These are phyloP conservation scores for Penicillium waksmanii DNA, from an alignment of 495 filamentous ascomycete species.

Conservation along the genomic window DNA sequence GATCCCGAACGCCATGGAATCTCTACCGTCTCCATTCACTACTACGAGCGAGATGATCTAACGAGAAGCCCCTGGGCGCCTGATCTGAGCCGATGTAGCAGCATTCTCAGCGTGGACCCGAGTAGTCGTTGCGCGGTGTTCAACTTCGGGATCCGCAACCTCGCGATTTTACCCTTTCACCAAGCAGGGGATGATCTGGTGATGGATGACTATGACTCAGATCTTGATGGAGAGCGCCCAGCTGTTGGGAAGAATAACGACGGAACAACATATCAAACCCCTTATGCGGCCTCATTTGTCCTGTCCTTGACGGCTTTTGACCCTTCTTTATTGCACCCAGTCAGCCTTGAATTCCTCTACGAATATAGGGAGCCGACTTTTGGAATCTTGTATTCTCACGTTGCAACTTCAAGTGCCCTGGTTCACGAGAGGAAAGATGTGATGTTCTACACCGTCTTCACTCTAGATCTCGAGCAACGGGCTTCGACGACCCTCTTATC, in stretches of 20 bases:
- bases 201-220: constrained; percentile 86
- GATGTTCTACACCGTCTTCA: constrained; percentile 89
- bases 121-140: constrained; percentile 89
- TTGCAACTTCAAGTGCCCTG: constrained; percentile 70
- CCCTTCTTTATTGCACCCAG: constrained; percentile 79
- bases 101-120: constrained; percentile 84
- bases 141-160: constrained; percentile 84
- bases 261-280: constrained; percentile 63
- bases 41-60: constrained; percentile 93
- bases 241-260: constrained; percentile 50
- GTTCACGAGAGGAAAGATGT: constrained; percentile 79
- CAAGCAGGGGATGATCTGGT: constrained; percentile 84
- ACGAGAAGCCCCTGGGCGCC: constrained; percentile 74
- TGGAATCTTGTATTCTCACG: constrained; percentile 82
- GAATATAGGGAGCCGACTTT: constrained; percentile 98
- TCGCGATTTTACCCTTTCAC: constrained; percentile 93
- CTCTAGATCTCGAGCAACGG: constrained; percentile 88
- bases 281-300: constrained; percentile 90
- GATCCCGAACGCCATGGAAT: constrained; percentile 77
- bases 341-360: constrained; percentile 90
- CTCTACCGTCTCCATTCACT: constrained; percentile 91
- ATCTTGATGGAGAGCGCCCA: constrained; percentile 61
- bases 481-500: constrained; percentile 93
- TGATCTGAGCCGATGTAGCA: constrained; percentile 68
- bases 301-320: constrained; percentile 85